Percentiles rank a stretch among this genome's conserved stretches.
Conservation (phyloP, 257 asterid genomes). For the Solanum chmielewskii region DNA sequence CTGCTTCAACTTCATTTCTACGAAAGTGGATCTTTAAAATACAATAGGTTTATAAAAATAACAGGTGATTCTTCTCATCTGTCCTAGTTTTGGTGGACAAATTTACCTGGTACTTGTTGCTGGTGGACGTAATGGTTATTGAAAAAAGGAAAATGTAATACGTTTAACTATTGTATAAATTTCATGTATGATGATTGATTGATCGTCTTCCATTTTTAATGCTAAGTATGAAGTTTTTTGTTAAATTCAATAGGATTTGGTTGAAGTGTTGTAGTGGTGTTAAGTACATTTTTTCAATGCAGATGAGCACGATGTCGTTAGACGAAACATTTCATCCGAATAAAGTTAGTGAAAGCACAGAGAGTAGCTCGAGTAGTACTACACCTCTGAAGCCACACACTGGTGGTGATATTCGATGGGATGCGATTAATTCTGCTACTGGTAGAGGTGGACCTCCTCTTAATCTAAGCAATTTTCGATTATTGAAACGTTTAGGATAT, state of each 20-base stretch:
- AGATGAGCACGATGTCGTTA: slow-evolving; percentile 27
- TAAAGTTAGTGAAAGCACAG: neutral
- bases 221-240: neutral
- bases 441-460: slow-evolving; percentile 56
- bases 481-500: slow-evolving; percentile 76
- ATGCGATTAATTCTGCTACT: slow-evolving; percentile 45
- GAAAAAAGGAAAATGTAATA: neutral
- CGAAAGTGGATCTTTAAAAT: neutral
- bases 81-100: neutral
- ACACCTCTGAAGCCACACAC: slow-evolving; percentile 73
- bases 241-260: neutral
- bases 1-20: neutral
- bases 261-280: neutral
- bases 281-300: neutral
- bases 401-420: slow-evolving; percentile 95
- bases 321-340: slow-evolving; percentile 1
- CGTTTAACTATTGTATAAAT: neutral
- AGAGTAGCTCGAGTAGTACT: neutral
- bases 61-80: neutral
- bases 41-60: neutral
- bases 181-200: neutral
- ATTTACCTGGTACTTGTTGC: neutral
- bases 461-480: slow-evolving; percentile 58
- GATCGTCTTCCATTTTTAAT: neutral
- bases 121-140: neutral